A percentile compares a stretch with the other conserved stretches of the same genome.
These are phyloP conservation scores for Solanum stenotomum DNA, from an alignment of 257 asterid species.

Conservation along the genomic window DNA sequence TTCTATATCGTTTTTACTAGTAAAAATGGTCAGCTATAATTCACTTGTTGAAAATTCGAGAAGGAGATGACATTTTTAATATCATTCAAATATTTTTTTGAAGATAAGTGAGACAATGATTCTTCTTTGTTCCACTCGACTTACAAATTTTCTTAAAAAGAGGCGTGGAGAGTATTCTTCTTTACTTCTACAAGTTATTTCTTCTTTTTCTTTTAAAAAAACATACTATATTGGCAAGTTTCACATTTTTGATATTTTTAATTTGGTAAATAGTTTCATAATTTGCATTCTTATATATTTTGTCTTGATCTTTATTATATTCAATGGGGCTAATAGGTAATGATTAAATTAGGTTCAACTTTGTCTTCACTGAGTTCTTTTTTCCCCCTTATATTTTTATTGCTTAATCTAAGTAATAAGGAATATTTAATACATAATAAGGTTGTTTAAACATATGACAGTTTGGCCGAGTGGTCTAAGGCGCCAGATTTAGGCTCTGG, in stretches of 20 bases:
- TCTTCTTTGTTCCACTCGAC: no score
- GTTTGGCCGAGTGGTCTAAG: conserved; percentile 99
- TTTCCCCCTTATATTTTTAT: no score
- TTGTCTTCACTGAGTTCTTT: neutral
- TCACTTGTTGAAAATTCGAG: neutral
- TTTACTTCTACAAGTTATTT: neutral
- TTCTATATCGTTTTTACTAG: neutral
- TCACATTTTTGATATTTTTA: neutral
- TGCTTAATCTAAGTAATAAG: neutral
- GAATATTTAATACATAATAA: no score
- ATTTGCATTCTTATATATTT: neutral
- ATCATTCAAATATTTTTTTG: no score
- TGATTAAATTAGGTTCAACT: neutral
- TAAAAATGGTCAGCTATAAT: neutral
- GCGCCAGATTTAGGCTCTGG: conserved; percentile 99
- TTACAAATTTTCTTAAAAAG: neutral
- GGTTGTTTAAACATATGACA: conserved; percentile 17
- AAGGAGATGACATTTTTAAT: neutral
- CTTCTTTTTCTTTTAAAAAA: no score
- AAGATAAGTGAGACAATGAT: neutral
- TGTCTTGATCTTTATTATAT: neutral
- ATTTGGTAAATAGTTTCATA: neutral
- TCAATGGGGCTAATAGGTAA: neutral
- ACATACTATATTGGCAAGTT: neutral
- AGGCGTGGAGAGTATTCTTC: neutral